Evolutionary conservation across 495 filamentous ascomycete genomes (phyloP).

Genomic region (Bryoglossum gracile): DNA sequence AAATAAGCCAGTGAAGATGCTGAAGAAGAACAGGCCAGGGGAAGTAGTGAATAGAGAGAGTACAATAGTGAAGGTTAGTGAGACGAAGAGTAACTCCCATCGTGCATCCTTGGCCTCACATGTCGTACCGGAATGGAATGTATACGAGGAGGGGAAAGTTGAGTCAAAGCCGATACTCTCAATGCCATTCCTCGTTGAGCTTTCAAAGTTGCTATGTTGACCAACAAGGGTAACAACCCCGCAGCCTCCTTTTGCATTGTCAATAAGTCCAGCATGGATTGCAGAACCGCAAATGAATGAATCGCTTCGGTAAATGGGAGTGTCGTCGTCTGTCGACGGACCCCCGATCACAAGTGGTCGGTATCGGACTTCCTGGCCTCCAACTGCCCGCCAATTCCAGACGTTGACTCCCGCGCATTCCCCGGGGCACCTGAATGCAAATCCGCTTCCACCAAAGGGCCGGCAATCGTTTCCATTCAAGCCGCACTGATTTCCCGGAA

Average conservation of each 20-base stretch:
- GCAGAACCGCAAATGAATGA: constrained; percentile 78
- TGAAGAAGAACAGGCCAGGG: constrained; percentile 61
- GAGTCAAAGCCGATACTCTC: constrained; percentile 62
- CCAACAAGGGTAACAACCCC: constrained; percentile 67
- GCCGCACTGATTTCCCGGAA: constrained; percentile 64
- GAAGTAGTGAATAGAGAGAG: constrained; percentile 65
- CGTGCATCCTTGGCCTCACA: constrained; percentile 58
- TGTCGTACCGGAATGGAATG: constrained; percentile 44
- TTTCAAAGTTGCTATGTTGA: constrained; percentile 52
- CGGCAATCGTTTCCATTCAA: constrained; percentile 72
- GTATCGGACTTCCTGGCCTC: constrained; percentile 64
- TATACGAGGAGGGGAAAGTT: constrained; percentile 68
- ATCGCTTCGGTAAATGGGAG: constrained; percentile 64
- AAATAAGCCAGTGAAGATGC: constrained; percentile 65
- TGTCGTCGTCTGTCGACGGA: constrained; percentile 39
- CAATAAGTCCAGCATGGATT: constrained; percentile 69
- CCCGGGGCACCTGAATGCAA: constrained; percentile 74
- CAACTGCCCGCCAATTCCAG: constrained; percentile 66
- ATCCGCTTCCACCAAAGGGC: constrained; percentile 63
- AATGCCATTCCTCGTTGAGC: constrained; percentile 57
- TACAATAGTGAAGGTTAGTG: constrained; percentile 55
- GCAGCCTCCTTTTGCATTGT: constrained; percentile 64
- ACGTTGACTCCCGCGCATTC: constrained; percentile 61
- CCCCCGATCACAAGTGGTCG: constrained; percentile 68
- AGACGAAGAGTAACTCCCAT: constrained; percentile 70